phyloP scores from a whole-genome alignment of 495 filamentous ascomycete species.

The Arthonia radiata region DNA sequence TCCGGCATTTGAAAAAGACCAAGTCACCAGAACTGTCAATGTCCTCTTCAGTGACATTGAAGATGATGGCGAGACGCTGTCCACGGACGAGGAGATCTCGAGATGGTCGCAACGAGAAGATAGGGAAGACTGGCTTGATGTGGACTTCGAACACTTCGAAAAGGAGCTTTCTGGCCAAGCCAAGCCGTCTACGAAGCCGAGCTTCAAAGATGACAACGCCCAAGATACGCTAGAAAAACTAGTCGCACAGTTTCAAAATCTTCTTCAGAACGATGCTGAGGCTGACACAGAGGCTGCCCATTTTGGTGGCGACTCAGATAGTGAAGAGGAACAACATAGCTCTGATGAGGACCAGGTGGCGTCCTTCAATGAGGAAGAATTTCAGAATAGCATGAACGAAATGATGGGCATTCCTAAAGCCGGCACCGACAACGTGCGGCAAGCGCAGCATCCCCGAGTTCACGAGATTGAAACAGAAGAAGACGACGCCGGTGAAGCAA shows the following conservation, averaged over 20 bases:
- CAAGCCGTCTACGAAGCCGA: slow-evolving; percentile 11
- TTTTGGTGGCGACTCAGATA: slow-evolving; percentile 19
- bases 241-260: slow-evolving; percentile 76
- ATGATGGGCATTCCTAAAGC: slow-evolving; percentile 61
- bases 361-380: slow-evolving; percentile 65
- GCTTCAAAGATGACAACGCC: slow-evolving; percentile 54
- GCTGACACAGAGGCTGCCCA: slow-evolving; percentile 61
- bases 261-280: slow-evolving; percentile 66
- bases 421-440: not conserved
- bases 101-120: slow-evolving; percentile 46
- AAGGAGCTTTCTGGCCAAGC: slow-evolving; percentile 37
- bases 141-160: slow-evolving; percentile 75
- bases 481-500: slow-evolving; percentile 6
- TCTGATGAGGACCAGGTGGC: slow-evolving; percentile 48
- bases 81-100: slow-evolving; percentile 46
- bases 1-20: slow-evolving; percentile 36
- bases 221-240: slow-evolving; percentile 74
- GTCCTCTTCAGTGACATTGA: slow-evolving; percentile 49
- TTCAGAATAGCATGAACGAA: slow-evolving; percentile 69
- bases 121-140: slow-evolving; percentile 79
- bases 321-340: slow-evolving; percentile 9
- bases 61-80: slow-evolving; percentile 32
- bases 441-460: slow-evolving; percentile 3
- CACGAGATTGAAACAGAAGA: slow-evolving; percentile 23
- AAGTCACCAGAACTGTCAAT: slow-evolving; percentile 42